Evolutionary conservation across 495 filamentous ascomycete species (phyloP).

Genomic region (Cairneyella variabilis): DNA sequence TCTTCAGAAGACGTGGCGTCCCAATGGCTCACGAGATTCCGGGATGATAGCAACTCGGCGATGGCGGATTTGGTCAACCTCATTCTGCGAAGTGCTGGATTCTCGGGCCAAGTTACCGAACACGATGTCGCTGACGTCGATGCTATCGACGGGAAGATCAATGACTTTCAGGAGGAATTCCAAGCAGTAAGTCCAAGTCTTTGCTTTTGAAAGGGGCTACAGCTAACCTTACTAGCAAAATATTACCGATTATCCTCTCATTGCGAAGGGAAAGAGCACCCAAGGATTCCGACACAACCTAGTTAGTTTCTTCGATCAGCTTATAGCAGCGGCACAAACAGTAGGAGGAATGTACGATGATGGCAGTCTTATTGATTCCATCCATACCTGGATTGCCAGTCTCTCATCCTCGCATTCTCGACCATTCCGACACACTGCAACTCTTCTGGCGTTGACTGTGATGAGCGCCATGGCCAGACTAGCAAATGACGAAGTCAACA

Average conservation of each 20-base stretch:
- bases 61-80: conserved; percentile 87
- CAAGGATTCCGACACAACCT: conserved; percentile 71
- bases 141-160: conserved; percentile 61
- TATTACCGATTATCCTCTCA: conserved; percentile 88
- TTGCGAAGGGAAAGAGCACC: conserved; percentile 69
- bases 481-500: conserved; percentile 58
- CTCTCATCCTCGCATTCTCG: conserved; percentile 81
- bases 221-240: conserved; percentile 45
- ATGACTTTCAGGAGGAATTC: conserved; percentile 78
- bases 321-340: conserved; percentile 71
- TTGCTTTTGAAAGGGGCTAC: background rate
- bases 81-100: conserved; percentile 77
- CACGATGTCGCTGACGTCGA: conserved; percentile 87
- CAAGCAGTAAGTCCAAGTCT: conserved; percentile 49
- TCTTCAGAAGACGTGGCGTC: conserved; percentile 71
- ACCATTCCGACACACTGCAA: conserved; percentile 90
- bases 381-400: conserved; percentile 77
- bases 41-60: conserved; percentile 59
- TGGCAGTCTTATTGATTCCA: conserved; percentile 71
- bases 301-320: conserved; percentile 69
- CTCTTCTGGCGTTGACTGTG: conserved; percentile 72
- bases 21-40: conserved; percentile 74
- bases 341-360: conserved; percentile 74
- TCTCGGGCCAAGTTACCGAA: conserved; percentile 63
- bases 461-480: conserved; percentile 64